These are phyloP conservation scores for Coriolopsis trogii DNA, from an alignment of 1,284 basidiomycete genomes.

Conservation along the genomic window DNA sequence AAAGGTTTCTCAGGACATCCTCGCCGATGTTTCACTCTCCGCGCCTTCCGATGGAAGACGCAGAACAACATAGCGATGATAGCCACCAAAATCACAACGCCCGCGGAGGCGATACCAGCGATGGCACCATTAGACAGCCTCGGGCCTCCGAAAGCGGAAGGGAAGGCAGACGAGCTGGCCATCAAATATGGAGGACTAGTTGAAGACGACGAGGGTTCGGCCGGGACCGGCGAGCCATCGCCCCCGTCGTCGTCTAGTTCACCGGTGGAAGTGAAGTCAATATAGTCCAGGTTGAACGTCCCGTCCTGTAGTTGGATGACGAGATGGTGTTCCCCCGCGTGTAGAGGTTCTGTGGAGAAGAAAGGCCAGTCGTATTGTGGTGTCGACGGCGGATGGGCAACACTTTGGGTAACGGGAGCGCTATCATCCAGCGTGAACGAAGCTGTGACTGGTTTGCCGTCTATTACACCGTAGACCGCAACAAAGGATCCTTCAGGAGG, in stretches of 20 bases:
- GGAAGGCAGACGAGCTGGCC: background rate
- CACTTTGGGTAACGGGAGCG: background rate
- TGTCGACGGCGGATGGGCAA: constrained; percentile 1
- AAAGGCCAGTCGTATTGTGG: constrained; percentile 16
- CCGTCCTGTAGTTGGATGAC: constrained; percentile 9
- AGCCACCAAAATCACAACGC: background rate
- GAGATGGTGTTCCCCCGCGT: constrained; percentile 13
- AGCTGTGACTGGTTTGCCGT: constrained; percentile 1
- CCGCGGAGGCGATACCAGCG: constrained; percentile 12
- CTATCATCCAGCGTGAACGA: constrained; percentile 16
- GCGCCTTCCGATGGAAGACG: constrained; percentile 11
- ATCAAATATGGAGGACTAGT: background rate
- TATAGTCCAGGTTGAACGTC: constrained; percentile 18
- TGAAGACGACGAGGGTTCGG: background rate
- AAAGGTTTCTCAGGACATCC: constrained; percentile 16
- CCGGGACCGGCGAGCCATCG: background rate
- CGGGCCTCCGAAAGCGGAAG: background rate
- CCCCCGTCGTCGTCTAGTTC: constrained; percentile 5
- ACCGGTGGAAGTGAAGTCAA: constrained; percentile 8
- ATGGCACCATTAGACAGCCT: constrained; percentile 5
- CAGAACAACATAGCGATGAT: constrained; percentile 3
- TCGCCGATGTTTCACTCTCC: constrained; percentile 13
- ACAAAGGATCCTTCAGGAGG: constrained; percentile 15
- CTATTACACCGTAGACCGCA: constrained; percentile 17
- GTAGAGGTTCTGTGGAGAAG: constrained; percentile 12